A percentile compares a stretch with the other conserved stretches of the same genome.
Conservation (phyloP, 495 filamentous ascomycete genomes). For the Darksidea phi region DNA sequence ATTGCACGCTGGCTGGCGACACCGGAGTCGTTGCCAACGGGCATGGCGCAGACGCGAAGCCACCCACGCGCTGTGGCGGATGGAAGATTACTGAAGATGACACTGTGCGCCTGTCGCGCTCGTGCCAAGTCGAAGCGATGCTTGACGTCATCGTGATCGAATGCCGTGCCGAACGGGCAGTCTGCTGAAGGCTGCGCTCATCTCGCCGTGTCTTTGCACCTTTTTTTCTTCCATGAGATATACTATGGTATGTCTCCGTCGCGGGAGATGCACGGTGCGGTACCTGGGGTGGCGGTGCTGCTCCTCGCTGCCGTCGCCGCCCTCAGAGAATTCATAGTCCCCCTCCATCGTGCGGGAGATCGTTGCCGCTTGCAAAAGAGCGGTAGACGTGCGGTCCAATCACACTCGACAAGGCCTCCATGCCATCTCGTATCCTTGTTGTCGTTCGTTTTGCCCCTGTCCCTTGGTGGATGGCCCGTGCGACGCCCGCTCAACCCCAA, state of each 20-base stretch:
- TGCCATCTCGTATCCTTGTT: neutral
- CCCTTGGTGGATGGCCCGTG: neutral
- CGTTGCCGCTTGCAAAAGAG: slow-evolving; percentile 12
- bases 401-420: neutral
- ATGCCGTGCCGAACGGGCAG: neutral
- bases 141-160: slow-evolving; percentile 3
- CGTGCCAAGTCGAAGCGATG: neutral
- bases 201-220: neutral
- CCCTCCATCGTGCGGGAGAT: slow-evolving; percentile 9
- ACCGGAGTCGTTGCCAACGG: too few relatives aligned
- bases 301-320: neutral
- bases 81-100: neutral
- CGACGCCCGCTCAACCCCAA: neutral
- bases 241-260: neutral
- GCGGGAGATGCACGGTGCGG: slow-evolving; percentile 6
- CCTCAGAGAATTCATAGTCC: neutral
- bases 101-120: slow-evolving; percentile 2
- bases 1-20: too few relatives aligned
- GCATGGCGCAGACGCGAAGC: too few relatives aligned
- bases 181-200: neutral
- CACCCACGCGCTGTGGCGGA: slow-evolving; percentile 7
- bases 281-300: slow-evolving; percentile 3
- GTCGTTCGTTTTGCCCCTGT: neutral
- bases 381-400: slow-evolving; percentile 10
- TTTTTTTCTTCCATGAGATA: neutral